Conservation (phyloP, 106 monocot species). For the Vanilla planifolia region DNA sequence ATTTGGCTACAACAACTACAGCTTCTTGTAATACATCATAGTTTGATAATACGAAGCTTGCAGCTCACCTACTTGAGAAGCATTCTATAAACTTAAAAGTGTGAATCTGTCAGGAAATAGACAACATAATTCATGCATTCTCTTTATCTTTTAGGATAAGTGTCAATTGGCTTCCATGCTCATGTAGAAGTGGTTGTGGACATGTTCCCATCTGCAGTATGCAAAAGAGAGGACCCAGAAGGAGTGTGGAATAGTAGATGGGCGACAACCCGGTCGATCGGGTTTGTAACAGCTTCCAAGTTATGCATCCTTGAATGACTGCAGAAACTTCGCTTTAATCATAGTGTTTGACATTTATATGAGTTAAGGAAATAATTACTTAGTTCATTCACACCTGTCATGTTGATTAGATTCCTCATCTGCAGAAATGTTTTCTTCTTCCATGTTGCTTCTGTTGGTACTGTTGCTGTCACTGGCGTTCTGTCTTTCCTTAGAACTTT, state of each 20-base stretch:
- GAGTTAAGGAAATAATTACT: background rate
- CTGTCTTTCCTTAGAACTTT: conserved; percentile 51
- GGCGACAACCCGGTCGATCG: conserved; percentile 65
- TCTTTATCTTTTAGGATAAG: no score
- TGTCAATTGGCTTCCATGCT: background rate
- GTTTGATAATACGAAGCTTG: no score
- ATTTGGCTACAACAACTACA: no score
- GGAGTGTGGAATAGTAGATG: conserved; percentile 59
- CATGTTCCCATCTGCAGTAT: background rate
- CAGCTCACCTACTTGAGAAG: no score
- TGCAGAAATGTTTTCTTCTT: conserved; percentile 29
- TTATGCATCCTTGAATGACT: conserved; percentile 26
- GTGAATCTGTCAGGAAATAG: no score
- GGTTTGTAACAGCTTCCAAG: conserved; percentile 63
- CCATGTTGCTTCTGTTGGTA: conserved; percentile 28
- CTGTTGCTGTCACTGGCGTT: conserved; percentile 35
- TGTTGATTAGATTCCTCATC: conserved; percentile 17
- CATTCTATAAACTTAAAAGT: no score
- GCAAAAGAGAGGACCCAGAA: background rate
- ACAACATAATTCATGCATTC: no score
- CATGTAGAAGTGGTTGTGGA: background rate
- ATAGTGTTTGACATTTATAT: no score
- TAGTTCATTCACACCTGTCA: conserved; percentile 27
- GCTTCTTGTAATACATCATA: no score
- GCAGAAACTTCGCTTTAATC: conserved; percentile 16